Percentiles rank a stretch among this genome's conserved stretches.
These are phyloP conservation scores for Chalaropsis thielavioides DNA, from an alignment of 2,329 filamentous ascomycete genomes.

Conservation along the genomic window DNA sequence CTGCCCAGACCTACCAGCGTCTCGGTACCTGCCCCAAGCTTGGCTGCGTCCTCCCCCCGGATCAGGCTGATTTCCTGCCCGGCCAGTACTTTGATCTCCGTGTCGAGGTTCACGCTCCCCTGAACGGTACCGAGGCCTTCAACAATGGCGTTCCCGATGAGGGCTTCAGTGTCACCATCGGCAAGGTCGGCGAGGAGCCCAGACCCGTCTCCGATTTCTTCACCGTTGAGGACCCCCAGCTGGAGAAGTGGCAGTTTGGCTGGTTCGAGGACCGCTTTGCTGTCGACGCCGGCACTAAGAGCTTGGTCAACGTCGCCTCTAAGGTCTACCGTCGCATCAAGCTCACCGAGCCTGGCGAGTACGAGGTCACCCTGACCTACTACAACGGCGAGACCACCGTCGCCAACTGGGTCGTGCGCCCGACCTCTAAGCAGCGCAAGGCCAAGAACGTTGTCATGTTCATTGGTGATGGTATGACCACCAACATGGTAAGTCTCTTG, in stretches of 20 bases:
- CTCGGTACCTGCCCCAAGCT: conserved; percentile 44
- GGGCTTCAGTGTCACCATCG: conserved; percentile 60
- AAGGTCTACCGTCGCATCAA: conserved; percentile 65
- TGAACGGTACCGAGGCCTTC: conserved; percentile 69
- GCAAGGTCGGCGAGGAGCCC: conserved; percentile 43
- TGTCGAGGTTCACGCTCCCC: conserved; percentile 65
- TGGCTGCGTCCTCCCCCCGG: conserved; percentile 46
- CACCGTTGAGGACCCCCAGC: conserved; percentile 49
- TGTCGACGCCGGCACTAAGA: conserved; percentile 51
- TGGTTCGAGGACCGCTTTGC: conserved; percentile 80
- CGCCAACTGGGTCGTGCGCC: conserved; percentile 64
- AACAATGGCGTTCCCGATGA: conserved; percentile 54
- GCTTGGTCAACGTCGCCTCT: conserved; percentile 63
- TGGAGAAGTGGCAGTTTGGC: conserved; percentile 72
- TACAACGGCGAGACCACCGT: conserved; percentile 56
- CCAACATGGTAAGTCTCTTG: conserved; percentile 43
- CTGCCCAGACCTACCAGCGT: conserved; percentile 45
- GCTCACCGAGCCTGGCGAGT: conserved; percentile 65
- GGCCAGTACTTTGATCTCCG: conserved; percentile 76
- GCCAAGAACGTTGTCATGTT: conserved; percentile 79
- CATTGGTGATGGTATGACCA: conserved; percentile 60
- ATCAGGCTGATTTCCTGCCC: conserved; percentile 64
- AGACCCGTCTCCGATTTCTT: conserved; percentile 52
- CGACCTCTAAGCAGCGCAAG: conserved; percentile 53
- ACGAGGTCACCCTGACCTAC: conserved; percentile 62